phyloP scores from a whole-genome alignment of 371 early-diverging fungal genomes.

The Mortierella sp. region DNA sequence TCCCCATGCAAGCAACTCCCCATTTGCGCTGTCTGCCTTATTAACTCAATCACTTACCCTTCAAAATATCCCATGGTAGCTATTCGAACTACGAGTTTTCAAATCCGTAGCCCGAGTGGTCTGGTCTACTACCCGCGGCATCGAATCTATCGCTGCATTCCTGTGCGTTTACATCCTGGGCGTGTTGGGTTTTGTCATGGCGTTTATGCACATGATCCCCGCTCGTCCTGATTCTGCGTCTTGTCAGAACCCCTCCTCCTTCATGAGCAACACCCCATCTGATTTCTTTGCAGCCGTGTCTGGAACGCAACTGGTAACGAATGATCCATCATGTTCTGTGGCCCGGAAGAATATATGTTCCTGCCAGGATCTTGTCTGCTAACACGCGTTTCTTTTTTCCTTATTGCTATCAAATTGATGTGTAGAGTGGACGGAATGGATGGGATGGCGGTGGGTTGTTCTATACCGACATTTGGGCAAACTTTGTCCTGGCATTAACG shows the following conservation, averaged over 20 bases:
- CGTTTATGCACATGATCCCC: neutral
- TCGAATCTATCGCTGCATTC: neutral
- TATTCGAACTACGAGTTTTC: neutral
- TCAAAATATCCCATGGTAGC: neutral
- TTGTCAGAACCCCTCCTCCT: neutral
- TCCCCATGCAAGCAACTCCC: neutral
- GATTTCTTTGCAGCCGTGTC: neutral
- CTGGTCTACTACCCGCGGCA: neutral
- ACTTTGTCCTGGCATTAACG: neutral
- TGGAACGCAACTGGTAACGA: neutral
- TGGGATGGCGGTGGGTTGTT: neutral
- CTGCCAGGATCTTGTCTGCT: neutral
- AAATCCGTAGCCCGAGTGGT: neutral
- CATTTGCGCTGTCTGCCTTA: neutral
- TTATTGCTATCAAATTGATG: neutral
- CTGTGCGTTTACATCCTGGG: neutral
- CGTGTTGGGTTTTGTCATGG: neutral
- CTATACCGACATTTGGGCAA: neutral
- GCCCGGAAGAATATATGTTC: too few species aligned
- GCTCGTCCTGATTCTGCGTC: neutral
- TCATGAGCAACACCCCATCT: neutral
- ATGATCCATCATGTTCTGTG: too few species aligned
- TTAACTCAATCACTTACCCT: neutral
- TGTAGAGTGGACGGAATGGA: constrained; percentile 4
- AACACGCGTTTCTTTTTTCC: neutral